Evolutionary conservation across 2,329 filamentous ascomycete species (phyloP), one percentile per base, ranked within the genome.

Genomic region (Stachybotrys chlorohalonatus): DNA sequence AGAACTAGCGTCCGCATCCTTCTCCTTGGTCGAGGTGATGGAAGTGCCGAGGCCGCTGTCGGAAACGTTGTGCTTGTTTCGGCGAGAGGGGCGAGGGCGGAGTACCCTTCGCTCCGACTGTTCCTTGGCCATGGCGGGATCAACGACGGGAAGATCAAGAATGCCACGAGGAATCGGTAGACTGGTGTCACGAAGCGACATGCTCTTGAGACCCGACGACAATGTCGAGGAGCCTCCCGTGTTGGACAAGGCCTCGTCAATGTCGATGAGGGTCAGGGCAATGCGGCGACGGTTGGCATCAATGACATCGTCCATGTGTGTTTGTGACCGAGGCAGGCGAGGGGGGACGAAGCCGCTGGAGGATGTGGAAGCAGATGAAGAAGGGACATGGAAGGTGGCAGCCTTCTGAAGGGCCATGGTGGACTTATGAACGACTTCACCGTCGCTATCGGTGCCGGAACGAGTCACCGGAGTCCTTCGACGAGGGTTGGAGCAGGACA

Each of bases 11-110:
- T 61, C 64, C 51, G 70, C 69, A 60, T 74, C 68, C 67, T 82
- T 80, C 59, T 82, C 77, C 54, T 73, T 75, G 39, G 75, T 78
- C 51, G 83, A 87, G 57, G 78, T 81, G 64, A 96, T 79, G 47
- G 91, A 96, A 48, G 90, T 88, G 53, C 92, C 92, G 59, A 96
- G 77, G 53, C 90, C 92, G 68, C 91, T 95, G 74, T 96, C 92
- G 15, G 90, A 94, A 56, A 83, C 82, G 72, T 91, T 86, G 65
- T 84, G 81, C 66, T 85, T 80, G 48, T 76, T 77, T 57, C 75
- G 73, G 66, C 83, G 79, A 55, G 78, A 78, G 52, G 73, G 74
- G 56, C 79, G 80, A 59, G 79, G 77, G 56, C 79, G 81, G 59
- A 80, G 68, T 47, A 79, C 71, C 57, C 76, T 76, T 56, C 77